These are phyloP conservation scores for Amanita subjunquillea DNA, from an alignment of 768 basidiomycete species.

Conservation along the genomic window DNA sequence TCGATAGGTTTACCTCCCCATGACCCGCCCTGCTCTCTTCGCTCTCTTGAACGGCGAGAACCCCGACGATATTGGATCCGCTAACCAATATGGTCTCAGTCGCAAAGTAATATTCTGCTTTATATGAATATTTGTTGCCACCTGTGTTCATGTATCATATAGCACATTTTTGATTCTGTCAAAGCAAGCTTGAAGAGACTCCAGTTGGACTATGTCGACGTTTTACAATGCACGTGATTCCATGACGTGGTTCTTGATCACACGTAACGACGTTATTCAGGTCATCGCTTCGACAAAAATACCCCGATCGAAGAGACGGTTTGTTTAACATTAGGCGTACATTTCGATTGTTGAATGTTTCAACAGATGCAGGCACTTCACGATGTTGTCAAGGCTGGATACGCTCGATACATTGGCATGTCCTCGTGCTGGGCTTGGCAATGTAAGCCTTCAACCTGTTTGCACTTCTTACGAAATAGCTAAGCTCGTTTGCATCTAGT, in stretches of 20 bases:
- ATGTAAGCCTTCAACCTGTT: no score
- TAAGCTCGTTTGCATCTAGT: constrained; percentile 5
- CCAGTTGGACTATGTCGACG: constrained; percentile 48
- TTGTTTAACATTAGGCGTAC: background rate
- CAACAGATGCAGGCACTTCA: constrained; percentile 34
- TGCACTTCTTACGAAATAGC: no score
- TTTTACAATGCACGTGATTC: no score
- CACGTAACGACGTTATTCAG: constrained; percentile 13
- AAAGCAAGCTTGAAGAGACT: constrained; percentile 33
- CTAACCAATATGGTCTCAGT: background rate
- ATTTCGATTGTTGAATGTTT: background rate
- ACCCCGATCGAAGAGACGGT: constrained; percentile 30
- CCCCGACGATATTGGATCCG: background rate
- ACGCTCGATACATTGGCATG: no score
- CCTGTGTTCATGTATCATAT: background rate
- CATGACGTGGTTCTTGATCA: no score
- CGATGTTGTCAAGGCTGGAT: constrained; percentile 23
- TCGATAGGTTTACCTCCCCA: background rate
- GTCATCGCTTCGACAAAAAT: constrained; percentile 27
- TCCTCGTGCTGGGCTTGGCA: no score
- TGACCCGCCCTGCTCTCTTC: background rate
- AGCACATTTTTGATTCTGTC: constrained; percentile 36
- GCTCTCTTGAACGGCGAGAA: background rate
- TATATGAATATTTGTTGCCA: background rate
- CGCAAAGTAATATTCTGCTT: background rate